phyloP scores from a whole-genome alignment of 2,329 filamentous ascomycete genomes.

The Apiospora rasikravindrae region DNA sequence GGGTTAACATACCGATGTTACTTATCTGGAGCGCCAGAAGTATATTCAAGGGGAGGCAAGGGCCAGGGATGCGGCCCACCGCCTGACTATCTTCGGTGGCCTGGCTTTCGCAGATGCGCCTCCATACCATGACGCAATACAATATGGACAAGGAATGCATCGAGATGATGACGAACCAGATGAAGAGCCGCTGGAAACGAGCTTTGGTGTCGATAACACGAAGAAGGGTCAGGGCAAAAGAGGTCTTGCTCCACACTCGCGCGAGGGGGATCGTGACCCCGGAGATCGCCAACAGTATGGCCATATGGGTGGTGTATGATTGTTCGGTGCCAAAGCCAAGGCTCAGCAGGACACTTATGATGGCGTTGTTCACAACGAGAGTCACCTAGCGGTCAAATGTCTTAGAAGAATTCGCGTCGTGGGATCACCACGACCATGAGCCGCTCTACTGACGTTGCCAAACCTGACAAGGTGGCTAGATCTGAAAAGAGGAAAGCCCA shows the following conservation, averaged over 20 bases:
- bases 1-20: not conserved
- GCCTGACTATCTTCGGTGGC: not conserved
- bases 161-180: constrained; percentile 35
- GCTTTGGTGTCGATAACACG: constrained; percentile 32
- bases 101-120: not conserved
- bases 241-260: constrained; percentile 35
- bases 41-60: not conserved
- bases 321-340: not conserved
- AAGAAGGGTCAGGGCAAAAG: constrained; percentile 38
- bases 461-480: not conserved
- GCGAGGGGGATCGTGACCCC: not conserved
- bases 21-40: not conserved
- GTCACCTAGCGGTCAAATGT: not conserved
- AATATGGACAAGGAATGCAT: not conserved
- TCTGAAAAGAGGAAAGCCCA: not conserved
- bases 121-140: not conserved
- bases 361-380: not conserved
- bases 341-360: not conserved
- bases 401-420: not conserved
- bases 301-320: not conserved
- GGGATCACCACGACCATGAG: not conserved
- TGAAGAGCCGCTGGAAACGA: not conserved
- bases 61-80: not conserved
- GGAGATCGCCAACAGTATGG: not conserved
- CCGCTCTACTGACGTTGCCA: too few species aligned